Conservation (phyloP, 805 yeast species). For the Candida ulmi region DNA sequence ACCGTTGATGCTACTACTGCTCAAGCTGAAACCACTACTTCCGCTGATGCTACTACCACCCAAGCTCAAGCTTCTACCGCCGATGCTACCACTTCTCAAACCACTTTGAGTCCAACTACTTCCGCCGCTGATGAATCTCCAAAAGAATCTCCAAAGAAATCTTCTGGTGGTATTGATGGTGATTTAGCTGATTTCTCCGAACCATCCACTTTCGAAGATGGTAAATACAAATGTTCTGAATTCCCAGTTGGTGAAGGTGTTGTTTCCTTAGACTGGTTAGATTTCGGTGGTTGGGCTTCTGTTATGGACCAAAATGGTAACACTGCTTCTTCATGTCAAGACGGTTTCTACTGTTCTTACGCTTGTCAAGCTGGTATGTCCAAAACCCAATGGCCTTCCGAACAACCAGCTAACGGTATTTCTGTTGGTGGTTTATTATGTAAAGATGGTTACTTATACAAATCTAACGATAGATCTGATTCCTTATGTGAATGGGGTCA, state of each 20-base stretch:
- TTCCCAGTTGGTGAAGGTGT: constrained; percentile 86
- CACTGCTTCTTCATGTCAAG: constrained; percentile 70
- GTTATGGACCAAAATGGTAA: constrained; percentile 53
- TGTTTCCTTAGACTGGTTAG: constrained; percentile 58
- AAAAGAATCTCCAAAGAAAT: constrained; percentile 8
- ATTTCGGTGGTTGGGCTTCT: constrained; percentile 43
- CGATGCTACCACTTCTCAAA: constrained; percentile 11
- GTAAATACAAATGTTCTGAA: constrained; percentile 58
- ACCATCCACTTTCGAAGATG: constrained; percentile 62
- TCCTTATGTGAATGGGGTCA: constrained; percentile 87
- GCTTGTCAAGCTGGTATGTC: constrained; percentile 99
- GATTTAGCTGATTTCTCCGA: constrained; percentile 43
- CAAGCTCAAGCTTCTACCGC: constrained; percentile 15
- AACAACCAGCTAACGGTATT: constrained; percentile 83
- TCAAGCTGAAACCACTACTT: constrained; percentile 4
- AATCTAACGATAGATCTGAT: constrained; percentile 58
- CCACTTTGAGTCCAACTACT: constrained; percentile 9
- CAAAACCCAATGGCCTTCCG: constrained; percentile 94
- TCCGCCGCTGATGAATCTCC: constrained; percentile 20
- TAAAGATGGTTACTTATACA: constrained; percentile 76
- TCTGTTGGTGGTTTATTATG: constrained; percentile 91
- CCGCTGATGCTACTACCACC: constrained; percentile 11
- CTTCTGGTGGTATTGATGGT: constrained; percentile 36
- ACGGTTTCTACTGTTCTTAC: constrained; percentile 93
- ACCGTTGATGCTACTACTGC: constrained; percentile 10